Percentiles rank a stretch among this genome's conserved stretches.
Conservation (phyloP, 1,284 basidiomycete genomes). For the Amylostereum areolatum region DNA sequence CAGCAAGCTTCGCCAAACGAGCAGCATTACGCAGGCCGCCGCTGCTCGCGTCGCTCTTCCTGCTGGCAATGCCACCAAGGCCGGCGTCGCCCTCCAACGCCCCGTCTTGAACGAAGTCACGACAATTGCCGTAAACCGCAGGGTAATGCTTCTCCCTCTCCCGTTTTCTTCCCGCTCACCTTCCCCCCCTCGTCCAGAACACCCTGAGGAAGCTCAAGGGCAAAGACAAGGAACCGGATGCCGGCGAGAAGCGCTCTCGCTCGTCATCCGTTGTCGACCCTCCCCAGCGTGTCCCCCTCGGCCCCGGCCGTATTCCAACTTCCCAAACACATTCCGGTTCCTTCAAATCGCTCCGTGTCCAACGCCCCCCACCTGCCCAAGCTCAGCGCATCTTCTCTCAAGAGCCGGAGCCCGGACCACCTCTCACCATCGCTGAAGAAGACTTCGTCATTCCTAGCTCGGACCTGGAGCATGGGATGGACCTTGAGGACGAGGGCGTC, state of each 20-base stretch:
- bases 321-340: conserved; percentile 32
- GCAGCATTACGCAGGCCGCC: conserved; percentile 36
- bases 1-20: conserved; percentile 55
- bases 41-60: conserved; percentile 33
- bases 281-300: conserved; percentile 60
- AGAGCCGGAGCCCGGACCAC: conserved; percentile 19
- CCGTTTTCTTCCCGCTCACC: background rate
- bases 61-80: conserved; percentile 41
- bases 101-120: conserved; percentile 70
- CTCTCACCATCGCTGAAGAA: conserved; percentile 29
- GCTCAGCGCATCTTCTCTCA: conserved; percentile 31
- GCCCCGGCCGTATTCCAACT: conserved; percentile 39
- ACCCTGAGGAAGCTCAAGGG: conserved; percentile 31
- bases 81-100: conserved; percentile 35
- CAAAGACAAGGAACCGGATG: conserved; percentile 51
- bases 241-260: conserved; percentile 56
- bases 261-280: conserved; percentile 51
- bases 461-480: conserved; percentile 51
- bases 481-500: conserved; percentile 43
- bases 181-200: conserved; percentile 26
- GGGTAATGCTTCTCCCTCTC: conserved; percentile 38
- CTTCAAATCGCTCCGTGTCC: conserved; percentile 20
- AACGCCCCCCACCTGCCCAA: conserved; percentile 18
- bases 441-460: conserved; percentile 15
- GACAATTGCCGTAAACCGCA: conserved; percentile 64